A percentile compares a stretch with the other conserved stretches of the same genome.
phyloP scores from a whole-genome alignment of 2,329 filamentous ascomycete species.

The Fusarium palustre region DNA sequence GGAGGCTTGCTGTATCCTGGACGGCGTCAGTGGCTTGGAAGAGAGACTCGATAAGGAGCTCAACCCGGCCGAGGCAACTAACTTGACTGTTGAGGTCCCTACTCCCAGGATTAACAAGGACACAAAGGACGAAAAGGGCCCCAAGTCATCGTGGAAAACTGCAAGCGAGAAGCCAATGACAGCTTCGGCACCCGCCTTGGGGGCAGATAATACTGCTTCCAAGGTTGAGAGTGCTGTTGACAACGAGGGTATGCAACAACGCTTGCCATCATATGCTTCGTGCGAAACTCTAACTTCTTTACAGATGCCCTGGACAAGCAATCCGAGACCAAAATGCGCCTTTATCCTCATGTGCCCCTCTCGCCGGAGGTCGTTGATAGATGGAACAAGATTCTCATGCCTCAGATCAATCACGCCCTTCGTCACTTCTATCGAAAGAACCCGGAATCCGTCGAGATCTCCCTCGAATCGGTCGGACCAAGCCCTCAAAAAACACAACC shows the following conservation, averaged over 20 bases:
- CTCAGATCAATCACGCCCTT: conserved; percentile 77
- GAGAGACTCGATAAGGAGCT: conserved; percentile 64
- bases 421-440: conserved; percentile 78
- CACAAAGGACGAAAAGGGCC: conserved; percentile 23
- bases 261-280: too few species aligned
- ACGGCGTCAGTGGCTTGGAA: conserved; percentile 68
- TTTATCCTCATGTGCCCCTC: conserved; percentile 70
- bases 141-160: conserved; percentile 10
- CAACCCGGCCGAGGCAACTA: conserved; percentile 41
- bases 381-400: conserved; percentile 79
- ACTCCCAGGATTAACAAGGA: conserved; percentile 32
- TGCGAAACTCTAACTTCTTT: conserved; percentile 7
- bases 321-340: conserved; percentile 60
- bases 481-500: conserved; percentile 73
- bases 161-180: conserved; percentile 36
- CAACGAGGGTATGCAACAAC: conserved; percentile 33
- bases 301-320: conserved; percentile 45
- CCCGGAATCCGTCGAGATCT: conserved; percentile 81
- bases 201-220: neutral
- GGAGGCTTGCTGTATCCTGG: conserved; percentile 70
- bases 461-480: conserved; percentile 79
- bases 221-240: conserved; percentile 28
- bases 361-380: conserved; percentile 72
- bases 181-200: conserved; percentile 4
- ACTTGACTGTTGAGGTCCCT: neutral